phyloP scores from a whole-genome alignment of 2,329 filamentous ascomycete species.

The Botryotinia convoluta region DNA sequence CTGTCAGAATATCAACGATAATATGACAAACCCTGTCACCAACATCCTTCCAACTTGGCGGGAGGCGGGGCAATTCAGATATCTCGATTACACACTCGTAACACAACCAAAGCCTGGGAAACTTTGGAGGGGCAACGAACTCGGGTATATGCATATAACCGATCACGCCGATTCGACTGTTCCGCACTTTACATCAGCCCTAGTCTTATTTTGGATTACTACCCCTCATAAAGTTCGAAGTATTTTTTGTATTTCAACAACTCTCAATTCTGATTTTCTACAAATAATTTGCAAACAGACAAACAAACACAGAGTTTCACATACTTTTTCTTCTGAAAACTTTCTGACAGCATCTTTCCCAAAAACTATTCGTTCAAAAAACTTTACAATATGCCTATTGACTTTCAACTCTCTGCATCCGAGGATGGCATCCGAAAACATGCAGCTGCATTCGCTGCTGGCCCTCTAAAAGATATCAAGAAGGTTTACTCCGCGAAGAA shows the following conservation, averaged over 20 bases:
- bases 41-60: constrained; percentile 12
- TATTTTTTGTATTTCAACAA: not conserved
- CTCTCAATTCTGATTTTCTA: not conserved
- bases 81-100: not conserved
- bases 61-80: constrained; percentile 13
- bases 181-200: not conserved
- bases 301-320: not conserved
- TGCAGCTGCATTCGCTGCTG: constrained; percentile 34
- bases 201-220: not conserved
- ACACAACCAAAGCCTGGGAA: constrained; percentile 1
- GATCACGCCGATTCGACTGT: not conserved
- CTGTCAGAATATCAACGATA: not conserved
- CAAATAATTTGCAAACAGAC: not conserved
- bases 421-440: constrained; percentile 35
- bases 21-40: not conserved
- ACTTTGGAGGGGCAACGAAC: constrained; percentile 6
- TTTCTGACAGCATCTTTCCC: not conserved
- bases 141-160: not conserved
- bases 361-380: not conserved
- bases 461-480: constrained; percentile 32
- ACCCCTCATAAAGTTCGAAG: not conserved
- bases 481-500: constrained; percentile 32
- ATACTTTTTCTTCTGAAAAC: not conserved
- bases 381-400: constrained; percentile 27
- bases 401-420: constrained; percentile 37